Percentiles rank a stretch among this genome's conserved stretches.
Evolutionary conservation across 805 yeast genomes (phyloP).

Genomic region (Saccharomyces cerevisiae): DNA sequence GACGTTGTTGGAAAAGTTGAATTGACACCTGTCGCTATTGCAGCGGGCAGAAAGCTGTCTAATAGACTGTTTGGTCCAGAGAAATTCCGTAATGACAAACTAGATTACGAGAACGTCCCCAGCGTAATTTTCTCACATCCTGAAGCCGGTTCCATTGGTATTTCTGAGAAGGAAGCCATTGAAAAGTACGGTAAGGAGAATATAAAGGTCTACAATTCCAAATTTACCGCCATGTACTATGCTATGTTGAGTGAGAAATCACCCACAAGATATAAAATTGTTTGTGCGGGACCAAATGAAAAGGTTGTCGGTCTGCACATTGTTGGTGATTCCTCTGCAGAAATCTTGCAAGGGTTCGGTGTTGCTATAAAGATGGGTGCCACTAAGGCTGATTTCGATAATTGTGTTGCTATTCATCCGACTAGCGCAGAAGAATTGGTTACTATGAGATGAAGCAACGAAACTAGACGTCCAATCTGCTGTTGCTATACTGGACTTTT

Average conservation of each 20-base stretch:
- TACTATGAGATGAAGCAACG: constrained; percentile 38
- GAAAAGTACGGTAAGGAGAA: constrained; percentile 71
- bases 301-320: constrained; percentile 93
- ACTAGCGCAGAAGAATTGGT: constrained; percentile 97
- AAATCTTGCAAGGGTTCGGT: constrained; percentile 95
- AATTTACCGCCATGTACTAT: constrained; percentile 87
- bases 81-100: constrained; percentile 60
- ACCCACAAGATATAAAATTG: constrained; percentile 79
- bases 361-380: constrained; percentile 99
- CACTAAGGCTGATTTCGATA: constrained; percentile 90
- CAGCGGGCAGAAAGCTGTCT: constrained; percentile 91
- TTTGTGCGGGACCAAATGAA: constrained; percentile 72
- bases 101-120: constrained; percentile 81
- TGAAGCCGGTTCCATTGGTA: constrained; percentile 90
- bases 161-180: constrained; percentile 70
- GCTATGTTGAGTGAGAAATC: constrained; percentile 75
- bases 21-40: constrained; percentile 96
- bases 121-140: constrained; percentile 98
- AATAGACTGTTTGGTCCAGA: constrained; percentile 86
- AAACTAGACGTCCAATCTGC: background rate
- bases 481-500: background rate
- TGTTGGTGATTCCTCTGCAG: constrained; percentile 85
- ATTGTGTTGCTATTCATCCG: constrained; percentile 96
- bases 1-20: constrained; percentile 91
- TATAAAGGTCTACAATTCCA: constrained; percentile 72